These are phyloP conservation scores for Trichoderma reesei DNA, from an alignment of 495 filamentous ascomycete genomes.

Conservation along the genomic window DNA sequence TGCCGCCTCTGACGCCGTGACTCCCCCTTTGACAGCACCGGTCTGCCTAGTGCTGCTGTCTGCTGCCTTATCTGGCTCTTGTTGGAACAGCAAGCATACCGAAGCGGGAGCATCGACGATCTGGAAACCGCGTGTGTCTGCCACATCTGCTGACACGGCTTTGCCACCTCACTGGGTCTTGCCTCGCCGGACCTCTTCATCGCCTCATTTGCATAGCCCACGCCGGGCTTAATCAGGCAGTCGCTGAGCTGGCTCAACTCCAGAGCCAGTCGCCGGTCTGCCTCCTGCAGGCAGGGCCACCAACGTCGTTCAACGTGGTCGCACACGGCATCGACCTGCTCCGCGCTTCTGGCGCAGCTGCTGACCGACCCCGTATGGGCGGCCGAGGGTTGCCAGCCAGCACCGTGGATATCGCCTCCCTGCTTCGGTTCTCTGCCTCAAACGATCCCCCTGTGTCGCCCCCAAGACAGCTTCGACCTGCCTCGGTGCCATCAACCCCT, in stretches of 20 bases:
- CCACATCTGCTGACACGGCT: slow-evolving; percentile 5
- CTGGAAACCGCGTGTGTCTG: not conserved
- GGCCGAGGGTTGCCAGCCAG: slow-evolving; percentile 38
- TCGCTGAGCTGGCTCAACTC: slow-evolving; percentile 12
- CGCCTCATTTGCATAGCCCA: slow-evolving; percentile 8
- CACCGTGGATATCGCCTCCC: slow-evolving; percentile 84
- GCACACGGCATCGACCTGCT: slow-evolving; percentile 8
- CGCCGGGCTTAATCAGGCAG: slow-evolving; percentile 7
- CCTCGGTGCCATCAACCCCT: slow-evolving; percentile 6
- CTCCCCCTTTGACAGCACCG: not conserved
- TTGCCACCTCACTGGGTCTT: slow-evolving; percentile 5
- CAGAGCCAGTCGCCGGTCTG: slow-evolving; percentile 11
- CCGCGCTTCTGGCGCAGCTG: slow-evolving; percentile 21
- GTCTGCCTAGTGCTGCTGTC: not conserved
- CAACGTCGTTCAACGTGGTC: not conserved
- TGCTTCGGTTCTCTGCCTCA: slow-evolving; percentile 72
- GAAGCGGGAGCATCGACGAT: not conserved
- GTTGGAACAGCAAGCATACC: not conserved
- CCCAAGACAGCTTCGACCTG: slow-evolving; percentile 40
- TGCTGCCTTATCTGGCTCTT: not conserved
- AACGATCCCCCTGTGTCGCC: slow-evolving; percentile 57
- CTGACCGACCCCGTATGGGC: slow-evolving; percentile 20
- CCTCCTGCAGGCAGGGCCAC: slow-evolving; percentile 10
- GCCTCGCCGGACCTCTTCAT: slow-evolving; percentile 1
- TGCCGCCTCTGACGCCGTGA: not conserved